Evolutionary conservation across 805 yeast species (phyloP).

Genomic region (Nakazawaea sp.): DNA sequence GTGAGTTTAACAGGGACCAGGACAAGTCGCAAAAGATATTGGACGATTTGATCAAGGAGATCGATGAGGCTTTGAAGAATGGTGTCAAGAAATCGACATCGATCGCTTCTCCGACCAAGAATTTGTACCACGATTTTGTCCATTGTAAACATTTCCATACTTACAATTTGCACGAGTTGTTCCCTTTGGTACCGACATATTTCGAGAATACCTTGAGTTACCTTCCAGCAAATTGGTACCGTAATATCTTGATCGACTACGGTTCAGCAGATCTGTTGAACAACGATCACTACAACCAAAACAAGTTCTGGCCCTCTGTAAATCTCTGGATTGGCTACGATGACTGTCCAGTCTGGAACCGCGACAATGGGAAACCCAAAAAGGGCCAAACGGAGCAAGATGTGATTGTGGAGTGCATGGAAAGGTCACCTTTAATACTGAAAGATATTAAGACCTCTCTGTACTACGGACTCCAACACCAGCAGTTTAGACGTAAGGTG

Average conservation of each 20-base stretch:
- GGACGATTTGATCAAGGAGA: constrained; percentile 1
- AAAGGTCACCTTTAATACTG: neutral
- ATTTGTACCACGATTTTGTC: constrained; percentile 4
- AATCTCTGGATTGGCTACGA: constrained; percentile 3
- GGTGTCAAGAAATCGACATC: neutral
- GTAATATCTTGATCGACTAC: constrained; percentile 7
- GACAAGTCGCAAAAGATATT: constrained; percentile 1
- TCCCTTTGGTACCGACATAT: constrained; percentile 35
- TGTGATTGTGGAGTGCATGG: constrained; percentile 4
- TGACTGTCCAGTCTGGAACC: constrained; percentile 7
- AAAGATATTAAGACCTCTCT: neutral
- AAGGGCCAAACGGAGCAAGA: constrained; percentile 2
- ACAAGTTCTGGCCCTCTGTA: constrained; percentile 2
- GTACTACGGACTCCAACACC: constrained; percentile 7
- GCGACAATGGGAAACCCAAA: constrained; percentile 1
- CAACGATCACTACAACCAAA: neutral
- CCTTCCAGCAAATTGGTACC: constrained; percentile 9
- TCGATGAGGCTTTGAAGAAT: neutral
- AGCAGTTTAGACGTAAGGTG: constrained; percentile 1
- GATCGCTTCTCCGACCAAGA: constrained; percentile 4
- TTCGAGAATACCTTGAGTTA: constrained; percentile 26
- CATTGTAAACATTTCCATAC: constrained; percentile 11
- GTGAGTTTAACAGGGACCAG: neutral
- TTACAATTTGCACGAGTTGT: constrained; percentile 27
- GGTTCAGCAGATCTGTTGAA: constrained; percentile 2